Base-by-base conservation (phyloP, 1,284 basidiomycete species). In the Marasmius oreades region DNA sequence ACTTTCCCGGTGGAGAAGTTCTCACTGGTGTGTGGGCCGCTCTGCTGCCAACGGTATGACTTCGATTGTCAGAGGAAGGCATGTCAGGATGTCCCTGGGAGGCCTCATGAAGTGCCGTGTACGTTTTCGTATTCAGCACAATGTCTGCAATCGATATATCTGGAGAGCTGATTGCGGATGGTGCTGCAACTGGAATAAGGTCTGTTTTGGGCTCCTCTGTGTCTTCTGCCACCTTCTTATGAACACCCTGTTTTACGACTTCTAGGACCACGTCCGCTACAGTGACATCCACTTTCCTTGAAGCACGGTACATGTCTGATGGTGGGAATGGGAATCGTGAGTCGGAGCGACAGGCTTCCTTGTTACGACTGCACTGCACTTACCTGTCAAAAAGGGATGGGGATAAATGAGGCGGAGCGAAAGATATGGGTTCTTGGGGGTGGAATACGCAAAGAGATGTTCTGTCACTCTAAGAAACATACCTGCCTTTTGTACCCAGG, bases 241-340 rank as follows among this genome's bases (percentile, higher is more conserved):
- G 23, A 31, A 16, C 26, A 16, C 47, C 26, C 26, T 50, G 47
- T 12, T 33, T 50, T n/a, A 50, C 33, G 26, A 33, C 47, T 16
- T 50, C 47, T n/a, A 50, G 24, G 7, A 50, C 47, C 47, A 50
- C 47, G 33, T 50, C 47, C 18, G 47, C 47, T 14, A 50, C 26
- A 33, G 47, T 33, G 11, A 33, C 28, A n/a, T 50, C 23, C 8
- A 26, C 20, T 46, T 46, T 46, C 20, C 23, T 46, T 8, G 20
- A 4, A 26, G 26, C 12, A 33, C n/a, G 28, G 26, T 50, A 31
- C n/a, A 18, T 26, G n/a, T 31, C 28, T 31, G 28, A 10, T 26
- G 14, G 16, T n/a, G n/a, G n/a, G n/a, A n/a, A n/a, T n/a, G n/a
- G n/a, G n/a, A n/a, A n/a, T n/a, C n/a, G n/a, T n/a, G n/a, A n/a